Percentiles rank a stretch among this genome's conserved stretches.
Evolutionary conservation across 2,329 filamentous ascomycete genomes (phyloP).

Genomic region (Rhynchosporium graminicola): DNA sequence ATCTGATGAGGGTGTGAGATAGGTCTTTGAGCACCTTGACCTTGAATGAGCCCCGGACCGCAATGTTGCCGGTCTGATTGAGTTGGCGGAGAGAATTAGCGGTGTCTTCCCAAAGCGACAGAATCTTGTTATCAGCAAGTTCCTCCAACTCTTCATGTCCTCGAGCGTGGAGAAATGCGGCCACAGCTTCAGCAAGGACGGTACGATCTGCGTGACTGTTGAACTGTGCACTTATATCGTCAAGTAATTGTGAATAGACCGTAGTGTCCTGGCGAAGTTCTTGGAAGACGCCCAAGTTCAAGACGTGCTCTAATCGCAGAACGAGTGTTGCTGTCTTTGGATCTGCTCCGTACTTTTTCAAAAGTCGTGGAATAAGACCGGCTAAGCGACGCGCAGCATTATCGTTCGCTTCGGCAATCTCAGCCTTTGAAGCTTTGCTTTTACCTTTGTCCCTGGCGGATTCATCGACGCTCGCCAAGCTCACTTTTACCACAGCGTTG

Average conservation of each 20-base stretch:
- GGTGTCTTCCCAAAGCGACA: slow-evolving; percentile 82
- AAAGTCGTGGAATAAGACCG: slow-evolving; percentile 74
- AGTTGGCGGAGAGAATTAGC: slow-evolving; percentile 65
- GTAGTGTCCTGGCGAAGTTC: slow-evolving; percentile 84
- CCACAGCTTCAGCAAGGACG: slow-evolving; percentile 81
- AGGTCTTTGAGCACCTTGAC: slow-evolving; percentile 67
- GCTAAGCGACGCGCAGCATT: slow-evolving; percentile 77
- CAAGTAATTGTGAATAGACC: slow-evolving; percentile 76
- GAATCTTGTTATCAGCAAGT: slow-evolving; percentile 76
- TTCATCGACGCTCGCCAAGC: slow-evolving; percentile 66
- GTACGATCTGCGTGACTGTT: slow-evolving; percentile 84
- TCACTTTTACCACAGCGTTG: slow-evolving; percentile 76
- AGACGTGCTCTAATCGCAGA: slow-evolving; percentile 78
- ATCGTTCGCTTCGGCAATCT: slow-evolving; percentile 70
- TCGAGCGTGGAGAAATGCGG: slow-evolving; percentile 80
- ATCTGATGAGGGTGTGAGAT: slow-evolving; percentile 72
- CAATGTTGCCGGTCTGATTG: slow-evolving; percentile 72
- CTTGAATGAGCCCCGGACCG: slow-evolving; percentile 67
- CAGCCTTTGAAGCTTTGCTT: slow-evolving; percentile 55
- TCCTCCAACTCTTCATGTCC: slow-evolving; percentile 89
- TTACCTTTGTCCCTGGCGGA: slow-evolving; percentile 61
- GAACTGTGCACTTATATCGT: slow-evolving; percentile 94
- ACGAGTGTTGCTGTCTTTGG: slow-evolving; percentile 85
- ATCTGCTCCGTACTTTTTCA: slow-evolving; percentile 92
- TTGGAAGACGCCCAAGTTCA: slow-evolving; percentile 85